Conservation (phyloP, 495 filamentous ascomycete genomes). For the Hypomontagnella submonticulosa region DNA sequence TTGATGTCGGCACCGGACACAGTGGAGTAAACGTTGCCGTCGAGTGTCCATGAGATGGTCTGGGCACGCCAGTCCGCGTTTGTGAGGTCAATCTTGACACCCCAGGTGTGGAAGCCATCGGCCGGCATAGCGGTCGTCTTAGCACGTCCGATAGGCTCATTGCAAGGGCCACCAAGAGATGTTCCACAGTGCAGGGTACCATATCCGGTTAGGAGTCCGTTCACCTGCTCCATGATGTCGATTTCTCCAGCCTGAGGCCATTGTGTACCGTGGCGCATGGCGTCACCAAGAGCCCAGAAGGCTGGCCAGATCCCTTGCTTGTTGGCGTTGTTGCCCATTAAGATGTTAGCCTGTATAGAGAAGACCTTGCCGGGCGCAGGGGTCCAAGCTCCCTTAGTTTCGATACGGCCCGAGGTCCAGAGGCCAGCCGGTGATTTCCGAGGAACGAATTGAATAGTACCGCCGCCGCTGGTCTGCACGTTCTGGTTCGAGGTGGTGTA, state of each 20-base stretch:
- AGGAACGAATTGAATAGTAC: slow-evolving; percentile 59
- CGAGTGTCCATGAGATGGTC: slow-evolving; percentile 58
- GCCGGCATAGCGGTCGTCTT: slow-evolving; percentile 47
- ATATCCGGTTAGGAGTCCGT: slow-evolving; percentile 56
- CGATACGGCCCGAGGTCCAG: slow-evolving; percentile 65
- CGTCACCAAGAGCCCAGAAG: slow-evolving; percentile 64
- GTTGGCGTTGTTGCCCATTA: slow-evolving; percentile 52
- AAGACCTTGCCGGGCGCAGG: slow-evolving; percentile 54
- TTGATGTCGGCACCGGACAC: slow-evolving; percentile 54
- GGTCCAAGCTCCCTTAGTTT: slow-evolving; percentile 56
- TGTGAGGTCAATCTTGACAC: slow-evolving; percentile 57
- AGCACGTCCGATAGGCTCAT: slow-evolving; percentile 56
- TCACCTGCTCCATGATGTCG: slow-evolving; percentile 64
- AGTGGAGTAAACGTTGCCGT: slow-evolving; percentile 54
- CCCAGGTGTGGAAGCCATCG: slow-evolving; percentile 59
- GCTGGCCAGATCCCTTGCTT: slow-evolving; percentile 66
- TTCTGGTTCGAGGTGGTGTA: slow-evolving; percentile 57
- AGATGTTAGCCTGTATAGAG: slow-evolving; percentile 54
- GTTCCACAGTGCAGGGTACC: slow-evolving; percentile 63
- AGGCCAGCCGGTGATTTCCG: slow-evolving; percentile 48
- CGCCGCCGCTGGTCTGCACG: slow-evolving; percentile 59
- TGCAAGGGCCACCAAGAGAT: slow-evolving; percentile 55
- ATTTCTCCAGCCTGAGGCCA: slow-evolving; percentile 64
- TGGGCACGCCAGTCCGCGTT: slow-evolving; percentile 55
- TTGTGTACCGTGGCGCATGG: slow-evolving; percentile 58